Evolutionary conservation across 768 basidiomycete genomes (phyloP), one percentile per base, ranked within the genome.

Genomic region (Chalciporus pseudorubinellus): DNA sequence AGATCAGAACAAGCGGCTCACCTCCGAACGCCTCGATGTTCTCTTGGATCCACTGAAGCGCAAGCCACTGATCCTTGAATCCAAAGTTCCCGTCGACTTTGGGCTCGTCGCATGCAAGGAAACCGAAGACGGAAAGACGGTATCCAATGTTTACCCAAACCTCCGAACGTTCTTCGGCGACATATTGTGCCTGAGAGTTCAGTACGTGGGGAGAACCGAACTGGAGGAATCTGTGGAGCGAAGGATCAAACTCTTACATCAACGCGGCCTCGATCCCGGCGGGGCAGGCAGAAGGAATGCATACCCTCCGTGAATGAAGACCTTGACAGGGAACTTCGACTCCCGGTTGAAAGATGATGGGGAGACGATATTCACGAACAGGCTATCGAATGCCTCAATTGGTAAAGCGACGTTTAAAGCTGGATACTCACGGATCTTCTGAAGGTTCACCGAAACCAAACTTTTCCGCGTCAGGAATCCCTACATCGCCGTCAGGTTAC

Each of bases 41-140:
- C 16, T 78, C 78, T 41, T 73, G 78, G 21, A 90, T 71, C 87
- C 88, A 90, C 57, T 79, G 71, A n/a, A 90, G 61, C 1, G 83
- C 88, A 18, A 87, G 60, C 88, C 88, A 90, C 59, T 87, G 87
- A 60, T 91, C 89, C 66, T 89, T 90, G 72, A 91, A 91, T 1
- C 89, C 88, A 63, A 84, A 91, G 60, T 91, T 92, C 3, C 89
- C 89, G 14, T 73, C 72, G 41, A 91, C 63, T 38, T 69, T 62
- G 12, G 85, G 86, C 51, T 78, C 65, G 40, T 85, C 83, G 56
- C 77, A 77, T 0, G 86, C 87, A 19, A 92, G 70, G 60, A 89
- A 92, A 0, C 89, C 89, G 58, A 90, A 86, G 1, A 78, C 87
- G 0, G 86, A 87, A 13, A 91, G 71, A 19, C 88, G 80, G 63